Evolutionary conservation across 2,329 filamentous ascomycete species (phyloP), one percentile per base, ranked within the genome.

Genomic region (Aspergillus sp.): DNA sequence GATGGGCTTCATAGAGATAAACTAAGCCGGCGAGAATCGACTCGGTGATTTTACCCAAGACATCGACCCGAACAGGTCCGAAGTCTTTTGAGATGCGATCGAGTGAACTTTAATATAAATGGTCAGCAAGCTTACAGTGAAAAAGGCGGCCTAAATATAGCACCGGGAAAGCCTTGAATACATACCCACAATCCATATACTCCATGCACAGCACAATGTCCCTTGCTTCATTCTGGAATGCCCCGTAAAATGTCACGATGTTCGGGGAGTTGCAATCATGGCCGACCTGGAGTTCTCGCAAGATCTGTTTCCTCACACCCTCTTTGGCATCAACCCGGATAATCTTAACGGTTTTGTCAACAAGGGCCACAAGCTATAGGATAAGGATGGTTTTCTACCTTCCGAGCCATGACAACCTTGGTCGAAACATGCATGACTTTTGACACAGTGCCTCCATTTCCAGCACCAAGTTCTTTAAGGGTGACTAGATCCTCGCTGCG

Each of bases 161-260:
- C 25, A 31, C 9, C 27, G 9, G 27, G 9, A 3, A 31, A 31
- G 9, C n/a, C 11, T n/a, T 14, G 17, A 44, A n/a, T 27, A 80
- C 90, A 77, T 84, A 98, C 95, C 95, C 95, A 73, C 93, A 91
- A 77, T 99, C 95, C 91, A 96, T 96, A 74, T 99, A 98, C 76
- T 99, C 95, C 95, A 99, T 99, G 76, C 95, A 99, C 88, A 99
- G 93, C 67, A 98, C 96, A 58, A 99, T 96, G 78, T 99, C 95
- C 72, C 96, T 93, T 61, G 92, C 92, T 71, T 96, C 90, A 73
- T 96, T 98, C 70, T 98, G 85, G 72, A 98, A 99, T 39, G 95
- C 95, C 60, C 95, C 95, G 71, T 98, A 98, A 76, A 97, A 99
- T 55, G 90, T 96, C 60, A 99, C 95, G 70, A 99, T 98, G 75